Percentiles rank a stretch among this genome's conserved stretches.
Conservation (phyloP, 2,329 filamentous ascomycete species). For the Penicillium griseofulvum region DNA sequence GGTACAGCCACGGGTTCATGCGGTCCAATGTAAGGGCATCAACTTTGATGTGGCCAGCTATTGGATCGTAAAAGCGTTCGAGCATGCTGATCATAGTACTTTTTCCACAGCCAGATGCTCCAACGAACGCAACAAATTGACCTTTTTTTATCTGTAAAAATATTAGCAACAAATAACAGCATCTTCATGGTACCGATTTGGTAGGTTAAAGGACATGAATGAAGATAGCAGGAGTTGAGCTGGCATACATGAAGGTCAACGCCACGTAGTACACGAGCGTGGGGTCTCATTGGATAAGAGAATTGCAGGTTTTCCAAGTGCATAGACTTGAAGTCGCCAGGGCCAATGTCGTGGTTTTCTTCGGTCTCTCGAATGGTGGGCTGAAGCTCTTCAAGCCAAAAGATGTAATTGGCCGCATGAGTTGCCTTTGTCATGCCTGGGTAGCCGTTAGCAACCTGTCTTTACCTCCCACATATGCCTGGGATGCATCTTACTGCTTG, state of each 20-base stretch:
- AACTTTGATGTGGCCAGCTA: conserved; percentile 62
- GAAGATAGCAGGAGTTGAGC: neutral
- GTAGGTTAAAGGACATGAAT: neutral
- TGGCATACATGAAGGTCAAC: conserved; percentile 22
- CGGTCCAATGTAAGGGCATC: conserved; percentile 60
- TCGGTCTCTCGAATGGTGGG: conserved; percentile 45
- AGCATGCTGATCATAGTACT: conserved; percentile 65
- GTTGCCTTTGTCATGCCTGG: conserved; percentile 47
- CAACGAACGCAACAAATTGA: conserved; percentile 56
- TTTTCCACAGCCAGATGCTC: conserved; percentile 60
- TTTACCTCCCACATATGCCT: neutral
- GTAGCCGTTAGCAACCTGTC: neutral
- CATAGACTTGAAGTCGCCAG: conserved; percentile 33
- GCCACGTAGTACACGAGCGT: conserved; percentile 27
- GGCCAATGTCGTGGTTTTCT: conserved; percentile 36
- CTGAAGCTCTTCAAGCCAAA: conserved; percentile 43
- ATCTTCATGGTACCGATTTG: neutral
- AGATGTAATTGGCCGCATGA: conserved; percentile 51
- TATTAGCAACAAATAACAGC: neutral
- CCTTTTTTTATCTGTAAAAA: conserved; percentile 43
- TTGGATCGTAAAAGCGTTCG: conserved; percentile 67
- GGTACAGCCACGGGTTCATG: conserved; percentile 62
- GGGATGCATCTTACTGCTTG: conserved; percentile 39
- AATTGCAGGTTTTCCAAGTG: conserved; percentile 48
- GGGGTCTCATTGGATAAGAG: conserved; percentile 27